Base-by-base conservation (phyloP, 176 grass and related monocot species). In the Ananas comosus region DNA sequence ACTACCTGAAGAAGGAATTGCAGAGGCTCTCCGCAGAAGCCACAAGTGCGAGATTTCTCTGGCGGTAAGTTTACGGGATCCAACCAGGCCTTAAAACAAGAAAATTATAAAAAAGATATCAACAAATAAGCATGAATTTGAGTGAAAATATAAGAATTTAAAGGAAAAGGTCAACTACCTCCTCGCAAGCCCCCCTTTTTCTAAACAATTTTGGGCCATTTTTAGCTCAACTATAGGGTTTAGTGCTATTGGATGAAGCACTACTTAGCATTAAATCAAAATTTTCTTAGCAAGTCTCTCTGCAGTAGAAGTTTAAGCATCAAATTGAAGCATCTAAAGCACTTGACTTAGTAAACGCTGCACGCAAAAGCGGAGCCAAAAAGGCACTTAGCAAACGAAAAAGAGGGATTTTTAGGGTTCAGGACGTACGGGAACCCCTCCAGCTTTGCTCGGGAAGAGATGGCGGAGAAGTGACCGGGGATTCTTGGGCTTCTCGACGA, bases 1-100 rank as follows among this genome's bases (percentile, higher is more conserved):
- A 50, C 53, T 67, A 93, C 89, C 89, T 99, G 87, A 70, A 99
- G 87, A 73, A 88, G 72, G 74, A 99, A 93, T 57, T 86, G 87
- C 50, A 99, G 78, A 64, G 85, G 89, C 68, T 93, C 82, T 48
- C 83, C 81, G 10, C 86, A 97, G 49, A 97, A 90, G 13, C 82
- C 94, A 33, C 89, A 92, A 21, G 48, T 81, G 11, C 51, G 58
- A 14, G 77, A 79, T 12, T 80, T 88, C 6, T 85, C 77, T 0
- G 79, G 63, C 0, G 89, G 89, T 66, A 99, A 65, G 72, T 88
- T 89, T 67, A 93, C 66, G 0, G 84, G 89, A 81, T 99, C 87
- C 69, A 99, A 53, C 89, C 94, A 93, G 12, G 87, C 87, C 82
- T 91, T 72, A 25, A 61, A 53, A 67, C 24, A 84, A 10, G 4